These are phyloP conservation scores for Selaginella tamariscina DNA, from an alignment of 75 land plant genomes.

Conservation along the genomic window DNA sequence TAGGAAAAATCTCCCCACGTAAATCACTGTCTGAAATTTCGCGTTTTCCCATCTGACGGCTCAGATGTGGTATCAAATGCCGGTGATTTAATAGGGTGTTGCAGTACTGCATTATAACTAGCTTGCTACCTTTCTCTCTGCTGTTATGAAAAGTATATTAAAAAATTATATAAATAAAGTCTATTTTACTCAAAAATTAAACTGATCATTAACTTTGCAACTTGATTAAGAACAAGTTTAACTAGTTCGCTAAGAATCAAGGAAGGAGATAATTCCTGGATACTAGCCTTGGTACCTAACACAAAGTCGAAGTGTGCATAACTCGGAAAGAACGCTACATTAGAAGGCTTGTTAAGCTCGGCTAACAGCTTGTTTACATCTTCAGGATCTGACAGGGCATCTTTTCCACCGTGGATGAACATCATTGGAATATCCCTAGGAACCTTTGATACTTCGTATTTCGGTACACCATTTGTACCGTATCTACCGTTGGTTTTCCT, in stretches of 20 bases:
- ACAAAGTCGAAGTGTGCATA: slow-evolving; percentile 19
- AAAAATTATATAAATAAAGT: no score
- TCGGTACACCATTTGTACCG: not conserved
- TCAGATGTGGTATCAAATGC: no score
- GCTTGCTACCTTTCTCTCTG: no score
- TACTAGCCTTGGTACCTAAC: slow-evolving; percentile 13
- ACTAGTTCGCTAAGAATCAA: not conserved
- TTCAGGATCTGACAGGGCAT: slow-evolving; percentile 4
- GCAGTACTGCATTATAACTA: no score
- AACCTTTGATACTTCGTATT: not conserved
- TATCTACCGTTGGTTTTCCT: not conserved
- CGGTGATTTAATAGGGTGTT: no score
- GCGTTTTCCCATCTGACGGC: no score
- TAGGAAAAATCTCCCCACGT: no score
- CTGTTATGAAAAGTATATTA: no score
- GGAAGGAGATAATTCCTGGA: not conserved
- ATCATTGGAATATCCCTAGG: slow-evolving; percentile 6
- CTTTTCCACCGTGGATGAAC: slow-evolving; percentile 3
- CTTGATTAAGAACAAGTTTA: no score
- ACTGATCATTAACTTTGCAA: no score
- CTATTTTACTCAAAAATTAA: no score
- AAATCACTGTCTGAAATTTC: no score
- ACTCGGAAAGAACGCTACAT: not conserved
- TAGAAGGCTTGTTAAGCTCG: not conserved
- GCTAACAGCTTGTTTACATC: slow-evolving; percentile 5